Evolutionary conservation across 352 stramenopile species (phyloP), one percentile per base, ranked within the genome.

Genomic region (Phytopythium vexans): DNA sequence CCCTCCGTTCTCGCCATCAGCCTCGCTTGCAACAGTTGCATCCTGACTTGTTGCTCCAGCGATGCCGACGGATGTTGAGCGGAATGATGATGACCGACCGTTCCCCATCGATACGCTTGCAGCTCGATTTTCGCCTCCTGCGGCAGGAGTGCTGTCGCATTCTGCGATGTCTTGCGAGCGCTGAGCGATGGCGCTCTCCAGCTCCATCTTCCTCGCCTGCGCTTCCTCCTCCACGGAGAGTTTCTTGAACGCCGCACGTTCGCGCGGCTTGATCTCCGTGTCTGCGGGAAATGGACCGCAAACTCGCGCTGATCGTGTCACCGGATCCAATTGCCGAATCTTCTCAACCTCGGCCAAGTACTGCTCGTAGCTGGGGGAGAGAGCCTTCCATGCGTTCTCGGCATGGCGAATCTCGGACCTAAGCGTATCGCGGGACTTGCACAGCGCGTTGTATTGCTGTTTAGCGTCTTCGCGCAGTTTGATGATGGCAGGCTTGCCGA

Each of bases 141-240:
- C 35, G 7, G 21, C 33, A 5, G 45, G 11, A 7, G 45, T 6
- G 8, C 8, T 34, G 21, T 53, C 35, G 15, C 9, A 8, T 21
- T 63, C 64, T 8, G 12, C 64, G 6, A 88, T 79, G 35, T 79
- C 79, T 41, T 72, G 84, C 40, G 68, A 67, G 1, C 82, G 72
- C 37, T 78, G 70, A 0, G 82, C 82, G 15, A 92, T 90, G 21
- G 82, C 82, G 21, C 57, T 62, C 37, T 77, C 80, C 12, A 92
- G 66, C 52, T 92, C 82, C 8, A 49, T 16, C 31, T 73, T 74
- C 12, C 82, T 50, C n/a, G 76, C 82, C 43, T 85, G 53, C 0
- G 77, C 77, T 52, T 92, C 82, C 62, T 92, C 82, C 33, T 92
- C 79, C 0, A 86, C 79, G n/a, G 82, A 92, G 16, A 92, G 59